Conservation (phyloP, 169 alveolate species). For the Eimeria acervulina region DNA sequence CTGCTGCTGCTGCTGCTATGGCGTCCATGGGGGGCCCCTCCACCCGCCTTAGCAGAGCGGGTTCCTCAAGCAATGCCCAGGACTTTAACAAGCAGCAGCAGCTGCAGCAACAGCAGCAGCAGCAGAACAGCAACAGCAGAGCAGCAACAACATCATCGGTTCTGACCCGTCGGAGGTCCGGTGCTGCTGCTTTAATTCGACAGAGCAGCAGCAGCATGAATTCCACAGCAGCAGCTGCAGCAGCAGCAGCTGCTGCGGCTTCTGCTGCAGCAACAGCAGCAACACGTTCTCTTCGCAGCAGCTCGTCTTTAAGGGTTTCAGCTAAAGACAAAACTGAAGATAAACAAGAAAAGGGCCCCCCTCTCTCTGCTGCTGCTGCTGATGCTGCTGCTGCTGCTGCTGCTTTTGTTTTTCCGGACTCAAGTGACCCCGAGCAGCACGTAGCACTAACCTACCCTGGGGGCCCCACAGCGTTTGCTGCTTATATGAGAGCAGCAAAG, state of each 20-base stretch:
- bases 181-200: background rate
- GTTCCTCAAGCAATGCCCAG: background rate
- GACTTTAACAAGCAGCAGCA: too few relatives aligned
- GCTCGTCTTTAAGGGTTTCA: background rate
- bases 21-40: too few relatives aligned
- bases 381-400: background rate
- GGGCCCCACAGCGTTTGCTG: conserved; percentile 51
- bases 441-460: conserved; percentile 34
- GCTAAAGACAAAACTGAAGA: background rate
- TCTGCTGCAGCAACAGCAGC: too few relatives aligned
- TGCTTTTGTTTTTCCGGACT: background rate
- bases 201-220: conserved; percentile 8
- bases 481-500: background rate
- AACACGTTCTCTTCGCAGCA: background rate
- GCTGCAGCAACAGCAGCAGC: conserved; percentile 30
- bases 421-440: conserved; percentile 4
- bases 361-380: background rate
- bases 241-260: too few relatives aligned
- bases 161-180: conserved; percentile 38
- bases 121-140: background rate
- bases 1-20: too few relatives aligned
- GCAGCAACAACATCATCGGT: background rate
- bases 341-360: background rate
- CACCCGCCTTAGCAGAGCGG: background rate
- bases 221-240: conserved; percentile 17